Evolutionary conservation across 1,139 yeast genomes (phyloP).

Genomic region (Pichia sp.): DNA sequence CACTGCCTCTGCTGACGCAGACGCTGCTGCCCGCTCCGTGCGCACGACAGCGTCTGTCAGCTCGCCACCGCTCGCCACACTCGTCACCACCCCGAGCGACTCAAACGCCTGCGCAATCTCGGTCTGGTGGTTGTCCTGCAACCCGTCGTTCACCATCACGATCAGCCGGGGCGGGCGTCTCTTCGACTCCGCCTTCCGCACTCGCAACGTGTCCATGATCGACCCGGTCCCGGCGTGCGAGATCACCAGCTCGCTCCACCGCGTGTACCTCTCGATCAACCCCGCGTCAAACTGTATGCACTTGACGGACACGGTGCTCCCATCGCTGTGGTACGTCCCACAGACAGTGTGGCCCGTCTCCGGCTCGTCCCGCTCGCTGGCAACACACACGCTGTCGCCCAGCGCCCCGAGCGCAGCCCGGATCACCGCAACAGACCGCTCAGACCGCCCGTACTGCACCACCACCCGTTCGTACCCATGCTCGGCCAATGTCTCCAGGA

Average conservation of each 20-base stretch:
- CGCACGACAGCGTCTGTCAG: slow-evolving; percentile 11
- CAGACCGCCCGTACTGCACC: slow-evolving; percentile 68
- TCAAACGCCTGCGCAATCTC: slow-evolving; percentile 67
- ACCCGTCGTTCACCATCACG: slow-evolving; percentile 61
- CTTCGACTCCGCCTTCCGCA: slow-evolving; percentile 12
- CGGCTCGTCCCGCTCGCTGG: background rate
- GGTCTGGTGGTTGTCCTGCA: slow-evolving; percentile 85
- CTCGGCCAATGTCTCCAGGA: slow-evolving; percentile 35
- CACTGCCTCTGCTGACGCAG: background rate
- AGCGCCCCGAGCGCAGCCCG: slow-evolving; percentile 9
- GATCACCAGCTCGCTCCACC: slow-evolving; percentile 39
- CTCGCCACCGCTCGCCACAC: slow-evolving; percentile 15
- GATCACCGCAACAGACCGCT: slow-evolving; percentile 14
- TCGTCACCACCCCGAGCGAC: slow-evolving; percentile 33
- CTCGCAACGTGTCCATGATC: slow-evolving; percentile 68
- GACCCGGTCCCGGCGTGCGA: slow-evolving; percentile 97
- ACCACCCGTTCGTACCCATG: slow-evolving; percentile 41
- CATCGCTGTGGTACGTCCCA: background rate
- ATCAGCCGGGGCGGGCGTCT: slow-evolving; percentile 36
- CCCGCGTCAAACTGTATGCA: slow-evolving; percentile 48
- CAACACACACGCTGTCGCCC: background rate
- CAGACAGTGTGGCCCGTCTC: background rate
- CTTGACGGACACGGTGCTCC: slow-evolving; percentile 23
- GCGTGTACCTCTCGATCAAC: slow-evolving; percentile 38
- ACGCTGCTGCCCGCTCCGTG: background rate